Evolutionary conservation across 2,329 filamentous ascomycete genomes (phyloP).

Genomic region (Phoma sp.): DNA sequence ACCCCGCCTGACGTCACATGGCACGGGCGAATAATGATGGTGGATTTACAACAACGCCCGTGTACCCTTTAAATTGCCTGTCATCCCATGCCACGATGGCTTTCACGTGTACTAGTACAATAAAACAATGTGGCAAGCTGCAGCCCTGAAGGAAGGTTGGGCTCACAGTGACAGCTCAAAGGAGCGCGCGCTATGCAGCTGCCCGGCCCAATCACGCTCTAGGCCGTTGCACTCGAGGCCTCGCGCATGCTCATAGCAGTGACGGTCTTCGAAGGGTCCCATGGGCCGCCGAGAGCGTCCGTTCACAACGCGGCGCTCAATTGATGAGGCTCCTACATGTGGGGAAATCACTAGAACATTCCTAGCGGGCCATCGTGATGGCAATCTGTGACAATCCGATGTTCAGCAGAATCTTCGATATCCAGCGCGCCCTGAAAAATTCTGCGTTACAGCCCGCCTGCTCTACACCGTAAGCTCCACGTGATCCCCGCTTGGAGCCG

Average conservation of each 20-base stretch:
- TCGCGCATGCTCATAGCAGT: background rate
- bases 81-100: background rate
- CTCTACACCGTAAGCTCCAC: background rate
- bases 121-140: background rate
- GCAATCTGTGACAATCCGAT: slow-evolving; percentile 19
- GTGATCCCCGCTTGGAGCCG: background rate
- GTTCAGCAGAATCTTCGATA: slow-evolving; percentile 15
- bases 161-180: slow-evolving; percentile 3
- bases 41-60: background rate
- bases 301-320: background rate
- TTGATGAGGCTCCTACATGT: slow-evolving; percentile 13
- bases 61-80: too few relatives aligned
- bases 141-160: background rate
- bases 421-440: slow-evolving; percentile 1
- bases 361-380: slow-evolving; percentile 14
- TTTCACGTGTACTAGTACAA: background rate
- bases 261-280: slow-evolving; percentile 3
- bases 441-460: background rate
- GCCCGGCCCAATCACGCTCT: slow-evolving; percentile 7
- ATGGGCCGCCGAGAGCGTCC: slow-evolving; percentile 12
- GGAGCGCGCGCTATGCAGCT: background rate
- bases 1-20: slow-evolving; percentile 21
- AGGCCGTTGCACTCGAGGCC: slow-evolving; percentile 5
- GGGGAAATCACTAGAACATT: slow-evolving; percentile 9
- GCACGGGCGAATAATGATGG: background rate